These are phyloP conservation scores for Periconia digitata DNA, from an alignment of 2,329 filamentous ascomycete genomes.

Conservation along the genomic window DNA sequence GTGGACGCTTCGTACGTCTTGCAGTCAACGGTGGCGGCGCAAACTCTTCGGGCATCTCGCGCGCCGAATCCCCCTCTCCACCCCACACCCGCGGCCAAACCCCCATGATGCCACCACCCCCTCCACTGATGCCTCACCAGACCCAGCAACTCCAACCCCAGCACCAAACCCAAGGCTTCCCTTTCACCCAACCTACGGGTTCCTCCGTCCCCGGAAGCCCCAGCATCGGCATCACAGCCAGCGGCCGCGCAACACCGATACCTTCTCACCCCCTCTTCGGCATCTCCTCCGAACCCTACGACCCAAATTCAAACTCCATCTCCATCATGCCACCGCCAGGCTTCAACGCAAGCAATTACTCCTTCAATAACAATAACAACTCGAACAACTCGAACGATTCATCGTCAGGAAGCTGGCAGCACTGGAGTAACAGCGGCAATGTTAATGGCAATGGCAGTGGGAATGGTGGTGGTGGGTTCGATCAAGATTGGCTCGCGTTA, in stretches of 20 bases:
- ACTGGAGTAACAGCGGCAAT: slow-evolving; percentile 15
- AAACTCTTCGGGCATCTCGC: slow-evolving; percentile 40
- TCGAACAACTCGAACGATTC: slow-evolving; percentile 12
- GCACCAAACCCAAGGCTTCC: slow-evolving; percentile 14
- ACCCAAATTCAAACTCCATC: slow-evolving; percentile 45
- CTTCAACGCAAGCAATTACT: slow-evolving; percentile 27
- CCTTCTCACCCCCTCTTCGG: slow-evolving; percentile 43
- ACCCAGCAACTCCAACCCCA: slow-evolving; percentile 16
- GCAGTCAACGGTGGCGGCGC: slow-evolving; percentile 51
- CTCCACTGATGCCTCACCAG: slow-evolving; percentile 15
- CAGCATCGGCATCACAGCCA: slow-evolving; percentile 26
- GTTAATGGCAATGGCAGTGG: slow-evolving; percentile 12
- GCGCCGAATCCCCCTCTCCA: slow-evolving; percentile 31
- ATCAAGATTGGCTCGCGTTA: slow-evolving; percentile 63
- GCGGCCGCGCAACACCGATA: slow-evolving; percentile 37
- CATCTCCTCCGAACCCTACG: slow-evolving; percentile 49
- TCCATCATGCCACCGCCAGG: slow-evolving; percentile 53
- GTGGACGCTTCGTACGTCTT: slow-evolving; percentile 68
- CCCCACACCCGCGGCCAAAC: slow-evolving; percentile 21
- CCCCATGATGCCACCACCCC: slow-evolving; percentile 38
- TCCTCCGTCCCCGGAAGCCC: slow-evolving; percentile 31
- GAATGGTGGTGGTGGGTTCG: slow-evolving; percentile 20
- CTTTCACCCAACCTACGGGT: slow-evolving; percentile 10
- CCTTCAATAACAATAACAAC: too few species aligned
- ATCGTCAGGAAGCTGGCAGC: slow-evolving; percentile 12